These are phyloP conservation scores for Vicia faba DNA, from an alignment of 306 rosid species.

Conservation along the genomic window DNA sequence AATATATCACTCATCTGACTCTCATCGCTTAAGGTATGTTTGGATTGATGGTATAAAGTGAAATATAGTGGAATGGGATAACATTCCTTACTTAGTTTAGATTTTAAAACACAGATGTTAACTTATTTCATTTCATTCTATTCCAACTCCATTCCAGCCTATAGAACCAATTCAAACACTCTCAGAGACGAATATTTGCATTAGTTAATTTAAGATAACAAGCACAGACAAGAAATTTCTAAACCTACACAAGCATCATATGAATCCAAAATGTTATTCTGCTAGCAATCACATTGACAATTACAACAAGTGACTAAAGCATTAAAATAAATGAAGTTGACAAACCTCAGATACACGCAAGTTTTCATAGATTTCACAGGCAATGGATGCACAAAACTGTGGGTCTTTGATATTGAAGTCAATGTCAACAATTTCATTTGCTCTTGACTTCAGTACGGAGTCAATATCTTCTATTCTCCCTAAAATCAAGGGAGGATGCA, in stretches of 20 bases:
- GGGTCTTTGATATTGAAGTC: conserved; percentile 50
- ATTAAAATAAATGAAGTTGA: conserved; percentile 10
- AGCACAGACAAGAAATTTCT: neutral
- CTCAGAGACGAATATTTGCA: neutral
- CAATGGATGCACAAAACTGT: conserved; percentile 51
- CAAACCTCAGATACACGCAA: conserved; percentile 64
- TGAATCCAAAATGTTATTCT: conserved; percentile 3
- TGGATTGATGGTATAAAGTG: neutral
- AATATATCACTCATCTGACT: neutral
- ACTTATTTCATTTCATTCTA: neutral
- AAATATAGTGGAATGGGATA: neutral
- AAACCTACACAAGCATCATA: neutral
- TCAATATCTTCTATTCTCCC: conserved; percentile 38
- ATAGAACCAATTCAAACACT: neutral
- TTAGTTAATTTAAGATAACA: conserved; percentile 13
- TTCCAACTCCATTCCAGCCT: neutral
- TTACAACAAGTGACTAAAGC: conserved; percentile 16
- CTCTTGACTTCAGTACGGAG: conserved; percentile 27
- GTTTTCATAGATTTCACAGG: conserved; percentile 52
- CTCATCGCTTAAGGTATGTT: neutral
- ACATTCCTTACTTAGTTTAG: neutral
- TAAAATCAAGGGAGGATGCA: conserved; percentile 32
- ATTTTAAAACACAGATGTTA: neutral
- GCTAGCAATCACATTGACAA: neutral
- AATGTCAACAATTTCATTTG: conserved; percentile 41